These are phyloP conservation scores for Trichosporon sp. DNA, from an alignment of 1,284 basidiomycete genomes.

Conservation along the genomic window DNA sequence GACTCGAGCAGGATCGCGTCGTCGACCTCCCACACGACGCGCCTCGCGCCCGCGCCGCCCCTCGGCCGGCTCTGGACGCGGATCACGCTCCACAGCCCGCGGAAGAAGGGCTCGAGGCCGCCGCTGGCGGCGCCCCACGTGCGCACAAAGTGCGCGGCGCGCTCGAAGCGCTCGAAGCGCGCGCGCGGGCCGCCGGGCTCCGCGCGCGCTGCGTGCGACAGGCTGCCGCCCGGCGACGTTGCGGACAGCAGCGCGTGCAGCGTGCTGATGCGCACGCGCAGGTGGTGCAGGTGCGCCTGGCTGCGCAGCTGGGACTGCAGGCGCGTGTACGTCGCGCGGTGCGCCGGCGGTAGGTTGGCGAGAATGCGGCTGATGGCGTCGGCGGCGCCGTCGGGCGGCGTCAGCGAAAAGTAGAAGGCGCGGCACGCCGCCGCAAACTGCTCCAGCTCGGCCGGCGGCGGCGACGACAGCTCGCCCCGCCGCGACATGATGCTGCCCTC, in stretches of 20 bases:
- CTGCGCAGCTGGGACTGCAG: constrained; percentile 40
- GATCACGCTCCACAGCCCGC: constrained; percentile 36
- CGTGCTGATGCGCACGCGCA: constrained; percentile 38
- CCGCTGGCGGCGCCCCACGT: constrained; percentile 37
- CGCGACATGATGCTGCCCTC: constrained; percentile 21
- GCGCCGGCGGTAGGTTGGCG: constrained; percentile 34
- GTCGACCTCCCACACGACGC: constrained; percentile 47
- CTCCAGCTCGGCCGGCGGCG: constrained; percentile 29
- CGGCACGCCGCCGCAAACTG: constrained; percentile 43
- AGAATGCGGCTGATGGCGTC: constrained; percentile 38
- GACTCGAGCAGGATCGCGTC: constrained; percentile 48
- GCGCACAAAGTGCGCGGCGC: constrained; percentile 28
- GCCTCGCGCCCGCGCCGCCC: constrained; percentile 30
- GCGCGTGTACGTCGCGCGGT: constrained; percentile 41
- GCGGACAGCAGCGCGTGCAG: constrained; percentile 43
- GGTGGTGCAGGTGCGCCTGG: constrained; percentile 43
- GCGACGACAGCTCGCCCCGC: not conserved
- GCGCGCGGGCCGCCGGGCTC: constrained; percentile 23
- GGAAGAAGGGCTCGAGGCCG: constrained; percentile 45
- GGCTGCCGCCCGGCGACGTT: constrained; percentile 31
- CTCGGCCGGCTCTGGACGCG: constrained; percentile 34
- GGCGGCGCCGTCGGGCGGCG: constrained; percentile 30
- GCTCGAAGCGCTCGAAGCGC: constrained; percentile 31
- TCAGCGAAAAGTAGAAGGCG: constrained; percentile 34
- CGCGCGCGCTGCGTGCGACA: constrained; percentile 31